A percentile compares a stretch with the other conserved stretches of the same genome.
Conservation (phyloP, 2,329 filamentous ascomycete genomes). For the Cryphonectria radicalis region DNA sequence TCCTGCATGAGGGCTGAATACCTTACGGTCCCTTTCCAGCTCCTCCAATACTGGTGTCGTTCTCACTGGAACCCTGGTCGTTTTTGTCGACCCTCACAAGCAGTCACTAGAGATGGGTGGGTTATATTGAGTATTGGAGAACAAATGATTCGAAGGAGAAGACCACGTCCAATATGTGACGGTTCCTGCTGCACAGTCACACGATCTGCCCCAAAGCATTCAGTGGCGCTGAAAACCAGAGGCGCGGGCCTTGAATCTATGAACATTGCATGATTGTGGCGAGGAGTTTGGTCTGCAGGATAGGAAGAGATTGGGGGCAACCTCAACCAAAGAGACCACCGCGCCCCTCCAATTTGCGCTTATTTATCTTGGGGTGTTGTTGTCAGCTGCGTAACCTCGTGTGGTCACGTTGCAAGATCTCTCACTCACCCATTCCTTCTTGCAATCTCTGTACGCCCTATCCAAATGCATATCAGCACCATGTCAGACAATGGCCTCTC, state of each 20-base stretch:
- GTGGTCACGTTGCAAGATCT: background rate
- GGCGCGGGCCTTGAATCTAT: background rate
- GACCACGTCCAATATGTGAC: constrained; percentile 5
- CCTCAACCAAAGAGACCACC: constrained; percentile 22
- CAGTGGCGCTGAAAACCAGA: background rate
- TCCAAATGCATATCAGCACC: background rate
- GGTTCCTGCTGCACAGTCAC: background rate
- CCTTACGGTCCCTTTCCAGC: too few relatives aligned
- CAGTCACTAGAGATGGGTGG: background rate
- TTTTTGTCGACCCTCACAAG: background rate
- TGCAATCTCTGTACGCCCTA: constrained; percentile 92
- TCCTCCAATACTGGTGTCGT: too few relatives aligned
- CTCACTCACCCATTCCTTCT: constrained; percentile 81
- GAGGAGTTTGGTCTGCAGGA: background rate
- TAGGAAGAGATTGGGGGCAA: constrained; percentile 9
- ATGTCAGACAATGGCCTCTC: background rate
- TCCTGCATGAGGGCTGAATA: background rate
- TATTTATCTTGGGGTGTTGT: constrained; percentile 35
- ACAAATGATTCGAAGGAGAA: background rate
- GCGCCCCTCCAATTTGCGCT: constrained; percentile 35
- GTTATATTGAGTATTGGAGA: background rate
- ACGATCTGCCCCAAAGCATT: background rate
- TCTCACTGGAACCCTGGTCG: background rate
- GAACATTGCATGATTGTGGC: background rate
- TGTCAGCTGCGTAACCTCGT: background rate